Conservation (phyloP, 2,329 filamentous ascomycete genomes). For the Colletotrichum nymphaeae region DNA sequence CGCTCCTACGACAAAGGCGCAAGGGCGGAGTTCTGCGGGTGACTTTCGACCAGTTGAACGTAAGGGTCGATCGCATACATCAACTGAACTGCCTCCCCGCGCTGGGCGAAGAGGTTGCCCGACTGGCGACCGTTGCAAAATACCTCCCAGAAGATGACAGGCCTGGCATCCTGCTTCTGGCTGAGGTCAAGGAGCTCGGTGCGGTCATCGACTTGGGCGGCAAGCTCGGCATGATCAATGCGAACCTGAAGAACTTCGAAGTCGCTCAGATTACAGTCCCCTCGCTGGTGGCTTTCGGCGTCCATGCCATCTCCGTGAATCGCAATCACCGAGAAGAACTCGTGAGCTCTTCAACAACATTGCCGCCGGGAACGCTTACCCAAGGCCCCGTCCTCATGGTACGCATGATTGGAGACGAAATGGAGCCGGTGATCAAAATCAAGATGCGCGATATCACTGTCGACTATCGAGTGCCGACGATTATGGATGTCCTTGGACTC, state of each 20-base stretch:
- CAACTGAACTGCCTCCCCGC: slow-evolving; percentile 76
- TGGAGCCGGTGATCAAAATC: slow-evolving; percentile 89
- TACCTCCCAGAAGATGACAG: slow-evolving; percentile 96
- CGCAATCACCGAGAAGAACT: slow-evolving; percentile 79
- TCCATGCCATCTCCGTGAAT: slow-evolving; percentile 70
- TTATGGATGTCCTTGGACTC: slow-evolving; percentile 83
- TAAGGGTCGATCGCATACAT: slow-evolving; percentile 70
- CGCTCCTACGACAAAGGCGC: slow-evolving; percentile 83
- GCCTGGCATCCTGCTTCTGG: slow-evolving; percentile 84
- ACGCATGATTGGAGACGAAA: slow-evolving; percentile 91
- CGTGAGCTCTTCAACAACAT: slow-evolving; percentile 63
- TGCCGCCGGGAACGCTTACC: slow-evolving; percentile 26
- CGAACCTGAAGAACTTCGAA: slow-evolving; percentile 72
- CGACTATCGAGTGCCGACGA: slow-evolving; percentile 89
- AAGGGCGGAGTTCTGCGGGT: slow-evolving; percentile 86
- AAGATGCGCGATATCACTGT: slow-evolving; percentile 85
- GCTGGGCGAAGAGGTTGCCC: slow-evolving; percentile 82
- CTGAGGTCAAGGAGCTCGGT: slow-evolving; percentile 72
- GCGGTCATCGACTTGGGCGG: slow-evolving; percentile 73
- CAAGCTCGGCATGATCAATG: slow-evolving; percentile 73
- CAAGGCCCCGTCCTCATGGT: slow-evolving; percentile 77
- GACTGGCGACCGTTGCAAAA: slow-evolving; percentile 88
- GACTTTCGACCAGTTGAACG: slow-evolving; percentile 72
- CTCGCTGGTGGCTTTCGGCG: slow-evolving; percentile 81
- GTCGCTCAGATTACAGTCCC: slow-evolving; percentile 87